phyloP scores from a whole-genome alignment of 345 rosid species.

The Luvunga scandens region DNA sequence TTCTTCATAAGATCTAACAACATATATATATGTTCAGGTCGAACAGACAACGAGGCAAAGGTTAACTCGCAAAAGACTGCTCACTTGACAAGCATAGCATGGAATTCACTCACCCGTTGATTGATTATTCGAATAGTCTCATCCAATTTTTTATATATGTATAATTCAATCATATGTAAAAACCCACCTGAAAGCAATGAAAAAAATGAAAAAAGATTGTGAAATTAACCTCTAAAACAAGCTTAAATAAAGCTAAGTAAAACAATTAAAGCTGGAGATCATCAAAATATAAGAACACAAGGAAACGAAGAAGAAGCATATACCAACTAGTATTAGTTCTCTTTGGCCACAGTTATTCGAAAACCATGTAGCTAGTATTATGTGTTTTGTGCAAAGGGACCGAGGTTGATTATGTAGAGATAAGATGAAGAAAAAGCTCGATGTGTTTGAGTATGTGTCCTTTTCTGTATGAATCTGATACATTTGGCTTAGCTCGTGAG shows the following conservation, averaged over 20 bases:
- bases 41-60: slow-evolving; percentile 59
- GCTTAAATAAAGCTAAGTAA: background rate
- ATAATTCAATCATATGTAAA: background rate
- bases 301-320: background rate
- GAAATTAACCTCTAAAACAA: background rate
- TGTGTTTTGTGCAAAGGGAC: background rate
- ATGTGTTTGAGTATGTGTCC: background rate
- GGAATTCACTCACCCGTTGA: slow-evolving; percentile 49
- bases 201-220: background rate
- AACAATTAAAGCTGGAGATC: no score
- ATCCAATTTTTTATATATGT: background rate
- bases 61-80: slow-evolving; percentile 34
- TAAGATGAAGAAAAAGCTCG: background rate
- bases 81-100: slow-evolving; percentile 47
- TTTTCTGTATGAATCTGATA: background rate
- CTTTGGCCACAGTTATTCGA: background rate
- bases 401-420: slow-evolving; percentile 20
- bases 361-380: background rate
- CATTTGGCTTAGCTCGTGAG: slow-evolving; percentile 26
- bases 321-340: background rate
- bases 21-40: slow-evolving; percentile 29
- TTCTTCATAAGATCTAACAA: background rate
- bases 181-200: slow-evolving; percentile 6
- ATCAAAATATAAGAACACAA: no score
- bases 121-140: background rate